These are phyloP conservation scores for Porogramme epimiltina DNA, from an alignment of 1,284 basidiomycete genomes.

Conservation along the genomic window DNA sequence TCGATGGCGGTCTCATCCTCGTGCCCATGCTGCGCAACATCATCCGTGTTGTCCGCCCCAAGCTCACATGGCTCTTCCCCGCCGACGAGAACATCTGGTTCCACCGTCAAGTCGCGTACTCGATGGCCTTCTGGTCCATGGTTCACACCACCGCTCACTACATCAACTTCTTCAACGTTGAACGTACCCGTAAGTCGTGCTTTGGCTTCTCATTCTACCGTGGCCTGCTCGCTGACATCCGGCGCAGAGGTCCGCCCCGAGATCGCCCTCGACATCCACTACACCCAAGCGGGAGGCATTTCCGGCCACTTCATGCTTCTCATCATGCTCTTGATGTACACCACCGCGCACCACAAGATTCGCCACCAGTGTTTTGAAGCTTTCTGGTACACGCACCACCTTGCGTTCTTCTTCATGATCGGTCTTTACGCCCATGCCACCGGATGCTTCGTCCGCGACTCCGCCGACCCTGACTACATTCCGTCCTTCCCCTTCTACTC, in stretches of 20 bases:
- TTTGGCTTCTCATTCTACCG: not conserved
- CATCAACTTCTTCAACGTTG: conserved; percentile 88
- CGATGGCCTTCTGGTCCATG: conserved; percentile 84
- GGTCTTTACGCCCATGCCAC: conserved; percentile 87
- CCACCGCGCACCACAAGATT: conserved; percentile 82
- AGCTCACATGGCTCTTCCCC: conserved; percentile 76
- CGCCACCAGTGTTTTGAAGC: conserved; percentile 87
- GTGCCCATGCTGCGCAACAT: conserved; percentile 86
- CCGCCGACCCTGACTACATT: conserved; percentile 66
- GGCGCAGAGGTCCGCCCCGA: conserved; percentile 79
- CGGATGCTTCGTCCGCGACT: conserved; percentile 90
- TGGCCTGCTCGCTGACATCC: not conserved
- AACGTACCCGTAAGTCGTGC: conserved; percentile 64
- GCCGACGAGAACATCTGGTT: conserved; percentile 93
- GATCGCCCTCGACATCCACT: conserved; percentile 80
- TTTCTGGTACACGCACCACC: conserved; percentile 93
- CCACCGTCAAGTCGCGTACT: conserved; percentile 89
- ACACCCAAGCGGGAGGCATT: conserved; percentile 82
- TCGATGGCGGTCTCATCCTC: conserved; percentile 81
- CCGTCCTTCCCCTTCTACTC: conserved; percentile 80
- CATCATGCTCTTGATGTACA: conserved; percentile 86
- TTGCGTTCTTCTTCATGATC: conserved; percentile 91
- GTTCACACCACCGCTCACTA: conserved; percentile 91
- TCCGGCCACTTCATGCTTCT: conserved; percentile 91
- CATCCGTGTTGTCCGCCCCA: conserved; percentile 79